phyloP scores from a whole-genome alignment of 78 protist species.

The Dictyostelium capitatum region DNA sequence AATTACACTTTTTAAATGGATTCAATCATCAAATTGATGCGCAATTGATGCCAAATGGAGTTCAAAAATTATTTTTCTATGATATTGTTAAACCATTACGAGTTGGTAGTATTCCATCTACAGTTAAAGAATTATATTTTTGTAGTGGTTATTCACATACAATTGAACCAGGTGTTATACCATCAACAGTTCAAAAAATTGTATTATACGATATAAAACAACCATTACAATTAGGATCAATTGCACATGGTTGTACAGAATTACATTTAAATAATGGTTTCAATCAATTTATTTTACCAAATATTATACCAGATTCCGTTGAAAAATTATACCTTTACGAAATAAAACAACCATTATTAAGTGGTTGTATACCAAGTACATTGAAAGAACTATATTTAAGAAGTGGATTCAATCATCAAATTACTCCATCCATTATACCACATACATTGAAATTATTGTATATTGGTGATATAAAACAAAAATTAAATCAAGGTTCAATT shows the following conservation, averaged over 20 bases:
- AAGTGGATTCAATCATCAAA: slow-evolving; percentile 10
- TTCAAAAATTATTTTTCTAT: slow-evolving; percentile 14
- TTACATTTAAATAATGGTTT: slow-evolving; percentile 11
- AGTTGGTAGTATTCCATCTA: not conserved
- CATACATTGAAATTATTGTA: not conserved
- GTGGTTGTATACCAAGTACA: slow-evolving; percentile 2
- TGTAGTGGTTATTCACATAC: not conserved
- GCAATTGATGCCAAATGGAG: not conserved
- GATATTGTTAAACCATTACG: not conserved
- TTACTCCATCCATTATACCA: not conserved
- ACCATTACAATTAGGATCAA: not conserved
- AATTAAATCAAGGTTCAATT: slow-evolving; percentile 7
- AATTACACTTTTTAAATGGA: slow-evolving; percentile 6
- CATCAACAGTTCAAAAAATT: not conserved
- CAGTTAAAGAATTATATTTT: not conserved
- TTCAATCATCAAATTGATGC: not conserved
- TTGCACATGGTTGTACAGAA: not conserved
- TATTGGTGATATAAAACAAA: slow-evolving; percentile 15
- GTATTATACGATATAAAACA: slow-evolving; percentile 4
- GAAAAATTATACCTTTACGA: slow-evolving; percentile 13
- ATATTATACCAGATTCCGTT: not conserved
- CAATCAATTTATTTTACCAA: slow-evolving; percentile 6
- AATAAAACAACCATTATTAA: not conserved
- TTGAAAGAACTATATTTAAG: not conserved
- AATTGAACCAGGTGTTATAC: not conserved